These are phyloP conservation scores for Dillenia suffruticosa DNA, from an alignment of 164 flowering plant species.

Conservation along the genomic window DNA sequence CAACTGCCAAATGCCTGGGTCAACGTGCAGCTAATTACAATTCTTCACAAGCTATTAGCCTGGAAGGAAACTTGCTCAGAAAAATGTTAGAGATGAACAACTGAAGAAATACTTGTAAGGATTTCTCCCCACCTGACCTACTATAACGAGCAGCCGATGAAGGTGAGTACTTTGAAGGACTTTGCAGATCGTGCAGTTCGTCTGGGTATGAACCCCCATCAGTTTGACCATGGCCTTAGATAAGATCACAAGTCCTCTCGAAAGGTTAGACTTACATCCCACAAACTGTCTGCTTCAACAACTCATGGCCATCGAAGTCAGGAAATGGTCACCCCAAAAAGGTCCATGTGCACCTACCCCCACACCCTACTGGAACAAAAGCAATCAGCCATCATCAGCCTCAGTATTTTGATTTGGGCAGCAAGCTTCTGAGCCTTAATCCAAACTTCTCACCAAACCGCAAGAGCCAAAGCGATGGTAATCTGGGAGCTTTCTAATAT, in stretches of 20 bases:
- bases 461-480: conserved; percentile 75
- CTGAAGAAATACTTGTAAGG: conserved; percentile 72
- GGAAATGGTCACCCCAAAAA: conserved; percentile 36
- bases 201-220: conserved; percentile 41
- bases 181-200: conserved; percentile 58
- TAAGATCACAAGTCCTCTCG: conserved; percentile 54
- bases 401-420: conserved; percentile 27
- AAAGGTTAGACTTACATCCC: conserved; percentile 43
- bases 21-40: conserved; percentile 94
- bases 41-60: conserved; percentile 79
- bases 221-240: conserved; percentile 50
- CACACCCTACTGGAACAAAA: conserved; percentile 49
- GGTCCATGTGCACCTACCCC: conserved; percentile 41
- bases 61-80: conserved; percentile 97
- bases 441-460: conserved; percentile 36
- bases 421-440: conserved; percentile 25
- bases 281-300: conserved; percentile 34
- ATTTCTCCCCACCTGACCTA: conserved; percentile 69
- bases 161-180: conserved; percentile 60
- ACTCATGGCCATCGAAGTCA: conserved; percentile 43
- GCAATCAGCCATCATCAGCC: conserved; percentile 24
- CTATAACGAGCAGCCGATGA: conserved; percentile 68
- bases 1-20: conserved; percentile 85
- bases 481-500: conserved; percentile 38
- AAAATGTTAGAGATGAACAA: conserved; percentile 89